These are phyloP conservation scores for Plantago major DNA, from an alignment of 257 asterid species.

Conservation along the genomic window DNA sequence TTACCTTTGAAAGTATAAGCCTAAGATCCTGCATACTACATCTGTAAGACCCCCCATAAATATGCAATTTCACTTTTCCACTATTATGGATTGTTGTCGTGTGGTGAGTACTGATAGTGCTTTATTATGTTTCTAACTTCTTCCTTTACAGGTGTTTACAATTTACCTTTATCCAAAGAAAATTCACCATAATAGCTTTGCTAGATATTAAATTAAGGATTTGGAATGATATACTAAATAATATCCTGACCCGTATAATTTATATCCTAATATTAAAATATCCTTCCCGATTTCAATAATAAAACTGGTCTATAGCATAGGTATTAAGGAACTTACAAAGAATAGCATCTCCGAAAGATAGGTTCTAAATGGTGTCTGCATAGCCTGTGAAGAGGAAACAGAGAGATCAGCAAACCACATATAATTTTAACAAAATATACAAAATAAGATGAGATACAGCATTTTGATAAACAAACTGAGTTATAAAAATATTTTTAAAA, in stretches of 20 bases:
- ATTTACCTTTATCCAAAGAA: too few species aligned
- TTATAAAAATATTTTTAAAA: too few species aligned
- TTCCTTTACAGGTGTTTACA: too few species aligned
- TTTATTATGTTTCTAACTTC: too few species aligned
- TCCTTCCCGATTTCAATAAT: too few species aligned
- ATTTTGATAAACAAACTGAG: background rate
- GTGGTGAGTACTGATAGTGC: too few species aligned
- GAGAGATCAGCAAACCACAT: constrained; percentile 6
- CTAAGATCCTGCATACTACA: too few species aligned
- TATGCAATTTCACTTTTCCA: too few species aligned
- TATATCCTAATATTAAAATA: background rate
- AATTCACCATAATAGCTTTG: background rate
- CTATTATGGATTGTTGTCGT: too few species aligned
- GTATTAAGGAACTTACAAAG: constrained; percentile 38
- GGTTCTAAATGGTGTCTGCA: constrained; percentile 65
- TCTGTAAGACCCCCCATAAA: too few species aligned
- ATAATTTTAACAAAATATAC: background rate
- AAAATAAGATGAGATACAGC: background rate
- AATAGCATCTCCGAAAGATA: constrained; percentile 64
- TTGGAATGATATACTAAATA: background rate
- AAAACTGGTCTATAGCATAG: background rate
- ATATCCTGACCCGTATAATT: too few species aligned
- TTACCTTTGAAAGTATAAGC: too few species aligned
- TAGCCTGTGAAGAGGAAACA: constrained; percentile 45
- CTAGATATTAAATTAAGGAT: background rate